A percentile compares a stretch with the other conserved stretches of the same genome.
Conservation (phyloP, 73 alveolate species). For the Vitrella brassicaformis region DNA sequence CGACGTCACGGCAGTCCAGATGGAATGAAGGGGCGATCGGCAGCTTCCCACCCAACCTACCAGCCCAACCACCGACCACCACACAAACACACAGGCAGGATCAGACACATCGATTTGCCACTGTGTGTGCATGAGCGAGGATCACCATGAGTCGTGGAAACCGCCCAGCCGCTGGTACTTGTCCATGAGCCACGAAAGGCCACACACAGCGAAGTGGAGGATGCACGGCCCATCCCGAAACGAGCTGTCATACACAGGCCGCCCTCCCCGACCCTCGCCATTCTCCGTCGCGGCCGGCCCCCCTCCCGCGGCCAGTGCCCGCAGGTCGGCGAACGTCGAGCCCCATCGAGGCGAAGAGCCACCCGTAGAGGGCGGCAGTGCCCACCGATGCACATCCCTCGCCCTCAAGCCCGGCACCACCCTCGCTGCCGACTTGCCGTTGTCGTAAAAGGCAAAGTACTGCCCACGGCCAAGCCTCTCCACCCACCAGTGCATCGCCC, state of each 20-base stretch:
- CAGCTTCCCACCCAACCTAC: no score
- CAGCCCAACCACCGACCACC: not conserved
- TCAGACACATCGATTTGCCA: not conserved
- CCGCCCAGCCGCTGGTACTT: constrained; percentile 11
- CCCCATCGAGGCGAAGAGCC: not conserved
- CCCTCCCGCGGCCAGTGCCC: not conserved
- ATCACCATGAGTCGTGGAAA: constrained; percentile 20
- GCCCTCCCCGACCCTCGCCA: not conserved
- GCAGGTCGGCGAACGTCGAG: not conserved
- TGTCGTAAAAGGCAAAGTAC: constrained; percentile 26
- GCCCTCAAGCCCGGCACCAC: not conserved
- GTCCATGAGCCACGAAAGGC: constrained; percentile 7
- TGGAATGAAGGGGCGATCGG: constrained; percentile 14
- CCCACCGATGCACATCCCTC: constrained; percentile 10
- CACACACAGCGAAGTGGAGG: constrained; percentile 31
- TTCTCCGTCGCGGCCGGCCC: not conserved
- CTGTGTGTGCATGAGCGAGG: not conserved
- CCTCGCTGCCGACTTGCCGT: constrained; percentile 26
- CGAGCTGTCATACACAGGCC: not conserved
- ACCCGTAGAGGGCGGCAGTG: constrained; percentile 16
- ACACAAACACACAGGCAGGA: not conserved
- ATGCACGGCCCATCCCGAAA: constrained; percentile 13
- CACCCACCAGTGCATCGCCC: constrained; percentile 23
- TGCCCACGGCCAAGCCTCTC: constrained; percentile 8
- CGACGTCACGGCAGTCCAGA: constrained; percentile 10